phyloP scores from a whole-genome alignment of 1,284 basidiomycete species.

The Ceratorhiza oryzae-sativae region DNA sequence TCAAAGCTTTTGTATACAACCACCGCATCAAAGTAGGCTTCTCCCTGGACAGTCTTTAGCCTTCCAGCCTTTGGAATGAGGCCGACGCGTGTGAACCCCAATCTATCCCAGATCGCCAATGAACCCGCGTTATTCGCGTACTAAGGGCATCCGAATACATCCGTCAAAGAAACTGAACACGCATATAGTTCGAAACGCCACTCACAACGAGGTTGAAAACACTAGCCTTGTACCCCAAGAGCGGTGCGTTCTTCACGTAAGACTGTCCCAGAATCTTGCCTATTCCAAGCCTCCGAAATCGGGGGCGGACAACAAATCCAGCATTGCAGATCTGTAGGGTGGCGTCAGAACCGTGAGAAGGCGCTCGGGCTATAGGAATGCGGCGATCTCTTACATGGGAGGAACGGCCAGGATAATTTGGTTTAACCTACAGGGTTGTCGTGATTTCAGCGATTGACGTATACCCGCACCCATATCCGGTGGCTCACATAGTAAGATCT shows the following conservation, averaged over 20 bases:
- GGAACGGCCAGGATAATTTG: conserved; percentile 91
- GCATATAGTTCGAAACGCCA: conserved; percentile 52
- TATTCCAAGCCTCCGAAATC: conserved; percentile 71
- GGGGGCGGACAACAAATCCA: conserved; percentile 83
- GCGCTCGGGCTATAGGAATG: conserved; percentile 1
- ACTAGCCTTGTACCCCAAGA: conserved; percentile 81
- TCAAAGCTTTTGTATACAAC: conserved; percentile 85
- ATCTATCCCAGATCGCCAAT: conserved; percentile 81
- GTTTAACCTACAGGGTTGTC: conserved; percentile 67
- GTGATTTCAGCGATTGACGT: conserved; percentile 37
- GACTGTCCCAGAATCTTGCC: conserved; percentile 79
- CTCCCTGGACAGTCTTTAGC: conserved; percentile 69
- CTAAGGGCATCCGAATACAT: not conserved
- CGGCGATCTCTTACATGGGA: conserved; percentile 73
- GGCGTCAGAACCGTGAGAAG: not conserved
- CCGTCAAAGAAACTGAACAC: not conserved
- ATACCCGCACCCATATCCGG: conserved; percentile 3
- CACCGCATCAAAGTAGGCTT: conserved; percentile 89
- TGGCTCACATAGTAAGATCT: conserved; percentile 75
- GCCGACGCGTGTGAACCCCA: conserved; percentile 85
- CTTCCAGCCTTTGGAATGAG: conserved; percentile 85
- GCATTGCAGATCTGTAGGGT: conserved; percentile 78
- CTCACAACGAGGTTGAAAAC: conserved; percentile 95
- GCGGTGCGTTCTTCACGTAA: conserved; percentile 83
- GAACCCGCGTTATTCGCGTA: conserved; percentile 57